Conservation (phyloP, 169 alveolate species). For the Plasmodium yoelii region DNA sequence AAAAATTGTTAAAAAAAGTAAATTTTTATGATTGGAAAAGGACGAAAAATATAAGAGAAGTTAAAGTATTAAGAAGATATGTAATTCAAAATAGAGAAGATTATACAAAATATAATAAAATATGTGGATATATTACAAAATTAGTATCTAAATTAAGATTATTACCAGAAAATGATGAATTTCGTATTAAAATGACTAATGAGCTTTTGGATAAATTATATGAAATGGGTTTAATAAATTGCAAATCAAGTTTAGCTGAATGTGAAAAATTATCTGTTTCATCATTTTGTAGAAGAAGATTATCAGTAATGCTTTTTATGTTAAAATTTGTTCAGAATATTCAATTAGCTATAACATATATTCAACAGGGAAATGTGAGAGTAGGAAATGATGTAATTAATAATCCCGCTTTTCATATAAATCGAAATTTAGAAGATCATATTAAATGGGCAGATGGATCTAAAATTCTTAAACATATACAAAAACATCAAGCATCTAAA, state of each 20-base stretch:
- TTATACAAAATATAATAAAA: slow-evolving; percentile 95
- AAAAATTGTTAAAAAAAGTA: slow-evolving; percentile 95
- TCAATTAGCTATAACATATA: slow-evolving; percentile 94
- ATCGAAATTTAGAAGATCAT: slow-evolving; percentile 96
- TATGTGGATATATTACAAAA: slow-evolving; percentile 95
- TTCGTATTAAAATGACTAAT: slow-evolving; percentile 94
- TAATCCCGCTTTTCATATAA: slow-evolving; percentile 97
- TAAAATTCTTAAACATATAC: slow-evolving; percentile 86
- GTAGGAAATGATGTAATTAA: slow-evolving; percentile 96
- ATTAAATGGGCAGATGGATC: slow-evolving; percentile 97
- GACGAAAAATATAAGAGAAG: slow-evolving; percentile 91
- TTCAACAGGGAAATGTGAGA: slow-evolving; percentile 97
- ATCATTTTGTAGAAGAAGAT: slow-evolving; percentile 97
- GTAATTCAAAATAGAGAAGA: slow-evolving; percentile 98
- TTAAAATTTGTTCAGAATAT: slow-evolving; percentile 94
- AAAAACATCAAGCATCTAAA: slow-evolving; percentile 76
- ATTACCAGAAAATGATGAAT: slow-evolving; percentile 94
- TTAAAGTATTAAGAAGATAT: slow-evolving; percentile 93
- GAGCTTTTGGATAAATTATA: slow-evolving; percentile 94
- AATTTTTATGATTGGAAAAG: slow-evolving; percentile 97
- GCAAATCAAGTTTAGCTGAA: slow-evolving; percentile 90
- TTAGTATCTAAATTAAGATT: slow-evolving; percentile 92
- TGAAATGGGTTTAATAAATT: slow-evolving; percentile 95
- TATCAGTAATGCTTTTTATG: slow-evolving; percentile 95
- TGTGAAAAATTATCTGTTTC: slow-evolving; percentile 95